Evolutionary conservation across 768 basidiomycete species (phyloP).

Genomic region (Russula abietina): DNA sequence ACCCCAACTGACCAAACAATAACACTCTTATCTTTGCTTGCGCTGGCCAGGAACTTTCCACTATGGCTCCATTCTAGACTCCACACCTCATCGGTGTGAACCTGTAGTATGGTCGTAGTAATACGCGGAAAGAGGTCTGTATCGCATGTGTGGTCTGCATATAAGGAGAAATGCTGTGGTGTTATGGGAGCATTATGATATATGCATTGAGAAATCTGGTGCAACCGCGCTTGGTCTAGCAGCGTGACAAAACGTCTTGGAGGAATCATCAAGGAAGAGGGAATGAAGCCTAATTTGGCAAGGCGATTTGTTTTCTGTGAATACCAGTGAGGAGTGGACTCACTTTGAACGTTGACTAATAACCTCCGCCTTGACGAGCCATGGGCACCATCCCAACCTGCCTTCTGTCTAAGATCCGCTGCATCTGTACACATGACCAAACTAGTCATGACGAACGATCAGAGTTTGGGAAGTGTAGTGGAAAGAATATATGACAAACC

Average conservation of each 20-base stretch:
- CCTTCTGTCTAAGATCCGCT: slow-evolving; percentile 73
- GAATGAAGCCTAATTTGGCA: slow-evolving; percentile 66
- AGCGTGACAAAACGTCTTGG: slow-evolving; percentile 80
- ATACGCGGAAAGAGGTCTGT: slow-evolving; percentile 76
- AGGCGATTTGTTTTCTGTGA: not conserved
- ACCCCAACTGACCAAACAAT: slow-evolving; percentile 89
- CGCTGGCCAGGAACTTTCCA: slow-evolving; percentile 78
- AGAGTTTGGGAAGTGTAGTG: not conserved
- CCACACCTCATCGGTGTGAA: slow-evolving; percentile 94
- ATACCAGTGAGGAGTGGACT: slow-evolving; percentile 24
- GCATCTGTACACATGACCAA: slow-evolving; percentile 84
- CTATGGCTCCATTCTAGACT: slow-evolving; percentile 91
- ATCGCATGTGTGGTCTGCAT: slow-evolving; percentile 80
- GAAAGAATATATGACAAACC: slow-evolving; percentile 42
- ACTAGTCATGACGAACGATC: slow-evolving; percentile 14
- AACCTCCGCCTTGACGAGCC: slow-evolving; percentile 73
- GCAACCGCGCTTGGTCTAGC: slow-evolving; percentile 73
- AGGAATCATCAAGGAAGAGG: slow-evolving; percentile 89
- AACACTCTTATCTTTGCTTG: slow-evolving; percentile 79
- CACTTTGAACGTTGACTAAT: slow-evolving; percentile 79
- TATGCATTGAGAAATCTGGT: slow-evolving; percentile 76
- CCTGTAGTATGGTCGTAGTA: slow-evolving; percentile 78
- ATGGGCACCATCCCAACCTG: slow-evolving; percentile 84
- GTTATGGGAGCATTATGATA: slow-evolving; percentile 75
- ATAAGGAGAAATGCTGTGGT: slow-evolving; percentile 65